These are phyloP conservation scores for Vitis cinerea DNA, from an alignment of 164 flowering plant species.

Conservation along the genomic window DNA sequence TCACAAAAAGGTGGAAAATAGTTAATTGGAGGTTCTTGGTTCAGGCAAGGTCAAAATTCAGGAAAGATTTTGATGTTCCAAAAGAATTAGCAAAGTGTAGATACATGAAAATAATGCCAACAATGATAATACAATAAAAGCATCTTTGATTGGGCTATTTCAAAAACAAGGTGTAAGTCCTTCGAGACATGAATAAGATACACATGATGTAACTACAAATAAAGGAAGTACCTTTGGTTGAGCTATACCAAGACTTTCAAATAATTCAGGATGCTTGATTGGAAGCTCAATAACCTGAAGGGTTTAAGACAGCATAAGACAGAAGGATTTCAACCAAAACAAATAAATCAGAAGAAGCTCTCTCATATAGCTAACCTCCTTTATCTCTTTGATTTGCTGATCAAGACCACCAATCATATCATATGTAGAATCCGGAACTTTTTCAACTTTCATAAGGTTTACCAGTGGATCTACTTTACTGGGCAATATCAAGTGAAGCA, in stretches of 20 bases:
- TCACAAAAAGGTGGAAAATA: too few relatives aligned
- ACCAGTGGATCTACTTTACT: slow-evolving; percentile 98
- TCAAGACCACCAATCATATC: slow-evolving; percentile 99
- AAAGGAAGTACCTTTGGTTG: slow-evolving; percentile 76
- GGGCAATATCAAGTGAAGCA: slow-evolving; percentile 89
- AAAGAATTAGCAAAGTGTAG: too few relatives aligned
- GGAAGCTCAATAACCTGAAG: slow-evolving; percentile 96
- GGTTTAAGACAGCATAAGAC: neutral
- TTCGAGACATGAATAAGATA: neutral
- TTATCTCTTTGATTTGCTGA: slow-evolving; percentile 96
- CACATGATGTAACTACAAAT: too few relatives aligned
- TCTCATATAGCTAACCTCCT: slow-evolving; percentile 57
- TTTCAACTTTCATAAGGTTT: slow-evolving; percentile 98
- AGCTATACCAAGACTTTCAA: slow-evolving; percentile 97
- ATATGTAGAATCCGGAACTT: slow-evolving; percentile 97
- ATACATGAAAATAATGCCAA: too few relatives aligned
- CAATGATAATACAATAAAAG: too few relatives aligned
- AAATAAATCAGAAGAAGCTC: too few relatives aligned
- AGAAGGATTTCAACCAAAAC: neutral
- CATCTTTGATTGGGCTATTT: too few relatives aligned
- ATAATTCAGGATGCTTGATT: slow-evolving; percentile 92
- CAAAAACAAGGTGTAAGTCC: too few relatives aligned
- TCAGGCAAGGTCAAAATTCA: too few relatives aligned
- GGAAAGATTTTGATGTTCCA: too few relatives aligned
- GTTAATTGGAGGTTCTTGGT: too few relatives aligned